Evolutionary conservation across 345 rosid genomes (phyloP), one percentile per base, ranked within the genome.

Genomic region (Alliaria petiolata): DNA sequence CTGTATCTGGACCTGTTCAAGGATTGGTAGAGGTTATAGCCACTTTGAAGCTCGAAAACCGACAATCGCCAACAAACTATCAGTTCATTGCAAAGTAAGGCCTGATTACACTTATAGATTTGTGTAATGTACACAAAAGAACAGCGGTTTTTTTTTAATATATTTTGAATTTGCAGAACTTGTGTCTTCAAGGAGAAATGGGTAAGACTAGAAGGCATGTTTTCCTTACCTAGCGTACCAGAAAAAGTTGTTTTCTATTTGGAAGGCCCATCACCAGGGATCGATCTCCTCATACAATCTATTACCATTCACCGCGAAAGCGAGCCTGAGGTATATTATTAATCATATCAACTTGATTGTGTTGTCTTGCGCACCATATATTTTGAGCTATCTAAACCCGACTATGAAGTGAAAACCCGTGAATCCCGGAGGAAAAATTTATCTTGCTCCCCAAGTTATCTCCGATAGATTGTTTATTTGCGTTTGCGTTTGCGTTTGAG

Each of bases 211-310:
- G 93, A 89, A 85, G 97, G 97, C 70, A 83, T 82, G 56, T 91
- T 91, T 82, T 79, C 86, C 0, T 72, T 95, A 73, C 79, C 90
- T 19, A 76, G 81, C 38, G 54, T 87, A 68, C 89, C 93, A 51
- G 84, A 83, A 40, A 79, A 69, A 46, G 85, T 79, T 64, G 76
- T 93, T 17, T 93, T 93, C 62, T 93, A 93, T 77, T 72, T 93
- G 61, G 98, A 93, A 84, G 98, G 97, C 19, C 97, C 96, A 4
- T 75, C 88, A 55, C 83, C 96, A 19, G 97, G 93, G 40, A 78
- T 86, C 5, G 89, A 91, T 79, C 76, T 93, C 0, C 86, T 89
- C 44, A 76, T 91, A 70, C 76, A 81, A 46, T 91, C 93, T 42
- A 97, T 87, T 60, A 77, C 69, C 56, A 85, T 93, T 47, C 66